phyloP scores from a whole-genome alignment of 2,329 filamentous ascomycete species.

The Calonectria pteridis region DNA sequence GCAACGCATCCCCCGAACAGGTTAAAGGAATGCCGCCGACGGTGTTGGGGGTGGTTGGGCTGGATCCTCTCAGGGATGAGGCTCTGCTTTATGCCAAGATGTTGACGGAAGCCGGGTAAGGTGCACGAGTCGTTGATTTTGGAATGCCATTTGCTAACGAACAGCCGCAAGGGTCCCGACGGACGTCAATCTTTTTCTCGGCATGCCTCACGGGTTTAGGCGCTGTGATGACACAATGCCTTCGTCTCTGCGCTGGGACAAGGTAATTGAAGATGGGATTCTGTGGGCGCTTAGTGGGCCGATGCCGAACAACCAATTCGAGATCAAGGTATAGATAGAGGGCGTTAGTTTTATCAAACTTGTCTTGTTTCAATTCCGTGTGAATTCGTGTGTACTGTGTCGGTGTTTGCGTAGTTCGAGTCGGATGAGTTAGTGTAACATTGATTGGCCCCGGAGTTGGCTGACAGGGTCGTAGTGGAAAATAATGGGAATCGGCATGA shows the following conservation, averaged over 20 bases:
- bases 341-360: neutral
- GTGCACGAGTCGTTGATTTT: neutral
- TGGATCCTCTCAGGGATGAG: constrained; percentile 62
- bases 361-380: neutral
- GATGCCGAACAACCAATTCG: constrained; percentile 6
- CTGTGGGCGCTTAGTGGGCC: constrained; percentile 17
- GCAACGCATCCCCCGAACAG: constrained; percentile 42
- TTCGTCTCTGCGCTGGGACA: constrained; percentile 25
- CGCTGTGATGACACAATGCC: constrained; percentile 23
- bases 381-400: neutral
- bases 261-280: constrained; percentile 26
- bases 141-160: neutral
- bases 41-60: constrained; percentile 57
- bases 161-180: constrained; percentile 39
- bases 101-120: constrained; percentile 57
- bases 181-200: constrained; percentile 27
- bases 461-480: neutral
- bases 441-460: neutral
- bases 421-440: neutral
- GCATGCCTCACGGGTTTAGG: constrained; percentile 28
- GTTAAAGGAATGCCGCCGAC: constrained; percentile 58
- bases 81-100: constrained; percentile 58
- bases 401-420: neutral
- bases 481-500: neutral
- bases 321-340: constrained; percentile 15